These are phyloP conservation scores for Fusarium sp. DNA, from an alignment of 2,329 filamentous ascomycete species.

Conservation along the genomic window DNA sequence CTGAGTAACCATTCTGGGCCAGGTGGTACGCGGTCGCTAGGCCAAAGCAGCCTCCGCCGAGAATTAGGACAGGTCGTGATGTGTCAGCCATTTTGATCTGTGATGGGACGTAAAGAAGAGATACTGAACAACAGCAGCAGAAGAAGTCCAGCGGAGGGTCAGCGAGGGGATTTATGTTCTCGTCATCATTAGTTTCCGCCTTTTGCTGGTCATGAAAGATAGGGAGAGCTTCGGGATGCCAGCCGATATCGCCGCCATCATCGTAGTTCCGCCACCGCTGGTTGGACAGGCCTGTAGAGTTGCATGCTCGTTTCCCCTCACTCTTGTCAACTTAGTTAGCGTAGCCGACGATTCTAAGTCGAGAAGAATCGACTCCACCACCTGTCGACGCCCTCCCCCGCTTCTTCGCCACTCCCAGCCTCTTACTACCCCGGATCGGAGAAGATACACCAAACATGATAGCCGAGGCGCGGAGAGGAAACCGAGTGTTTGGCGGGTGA, in stretches of 20 bases:
- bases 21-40: constrained; percentile 18
- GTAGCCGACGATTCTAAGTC: constrained; percentile 17
- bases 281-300: constrained; percentile 5
- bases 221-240: constrained; percentile 15
- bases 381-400: background rate
- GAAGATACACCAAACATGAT: background rate
- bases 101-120: background rate
- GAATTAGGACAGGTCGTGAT: constrained; percentile 22
- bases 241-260: background rate
- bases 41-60: constrained; percentile 28
- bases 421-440: background rate
- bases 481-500: background rate
- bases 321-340: constrained; percentile 17
- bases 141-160: background rate
- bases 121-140: background rate
- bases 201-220: background rate
- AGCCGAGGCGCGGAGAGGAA: background rate
- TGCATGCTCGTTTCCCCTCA: constrained; percentile 9
- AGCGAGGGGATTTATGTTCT: background rate
- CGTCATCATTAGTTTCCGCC: background rate
- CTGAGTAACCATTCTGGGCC: constrained; percentile 20
- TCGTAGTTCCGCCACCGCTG: background rate
- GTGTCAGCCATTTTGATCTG: background rate
- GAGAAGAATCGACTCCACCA: background rate
- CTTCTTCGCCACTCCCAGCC: background rate